Percentiles rank a stretch among this genome's conserved stretches.
Conservation (phyloP, 2,329 filamentous ascomycete genomes). For the Phialophora expanda region DNA sequence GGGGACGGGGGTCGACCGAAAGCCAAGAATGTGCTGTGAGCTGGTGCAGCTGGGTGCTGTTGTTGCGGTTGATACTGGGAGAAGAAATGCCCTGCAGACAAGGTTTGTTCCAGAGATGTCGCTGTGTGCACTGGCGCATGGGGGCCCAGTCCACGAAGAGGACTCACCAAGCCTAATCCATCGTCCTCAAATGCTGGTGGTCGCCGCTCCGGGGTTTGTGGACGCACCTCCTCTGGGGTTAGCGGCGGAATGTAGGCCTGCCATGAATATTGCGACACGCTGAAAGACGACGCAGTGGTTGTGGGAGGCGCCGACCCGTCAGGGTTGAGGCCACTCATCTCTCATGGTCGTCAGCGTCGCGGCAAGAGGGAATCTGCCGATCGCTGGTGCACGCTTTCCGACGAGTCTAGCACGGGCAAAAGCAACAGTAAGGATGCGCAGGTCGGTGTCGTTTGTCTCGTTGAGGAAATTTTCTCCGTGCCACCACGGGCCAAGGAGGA, state of each 20-base stretch:
- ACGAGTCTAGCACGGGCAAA: neutral
- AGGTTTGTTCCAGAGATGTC: conserved; percentile 8
- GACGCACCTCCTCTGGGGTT: neutral
- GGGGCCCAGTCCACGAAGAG: conserved; percentile 3
- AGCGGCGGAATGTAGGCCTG: conserved; percentile 5
- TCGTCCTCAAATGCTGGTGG: neutral
- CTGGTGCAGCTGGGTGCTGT: neutral
- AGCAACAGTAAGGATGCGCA: neutral
- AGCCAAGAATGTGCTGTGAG: neutral
- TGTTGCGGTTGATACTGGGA: conserved; percentile 1
- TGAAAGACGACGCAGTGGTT: conserved; percentile 7
- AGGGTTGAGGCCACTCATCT: conserved; percentile 9
- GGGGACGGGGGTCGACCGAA: conserved; percentile 1
- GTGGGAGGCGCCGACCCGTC: neutral
- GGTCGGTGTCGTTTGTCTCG: neutral
- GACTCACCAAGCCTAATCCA: neutral
- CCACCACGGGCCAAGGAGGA: neutral
- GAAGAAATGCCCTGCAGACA: conserved; percentile 13
- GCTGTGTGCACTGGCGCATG: neutral
- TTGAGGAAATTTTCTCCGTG: conserved; percentile 22
- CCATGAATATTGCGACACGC: conserved; percentile 14
- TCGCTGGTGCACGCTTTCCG: neutral
- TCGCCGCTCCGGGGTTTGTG: neutral
- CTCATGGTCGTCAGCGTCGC: conserved; percentile 14
- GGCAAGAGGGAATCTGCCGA: neutral